phyloP scores from a whole-genome alignment of 192 early-diverging fungal genomes.

The Allomyces macrogynus region DNA sequence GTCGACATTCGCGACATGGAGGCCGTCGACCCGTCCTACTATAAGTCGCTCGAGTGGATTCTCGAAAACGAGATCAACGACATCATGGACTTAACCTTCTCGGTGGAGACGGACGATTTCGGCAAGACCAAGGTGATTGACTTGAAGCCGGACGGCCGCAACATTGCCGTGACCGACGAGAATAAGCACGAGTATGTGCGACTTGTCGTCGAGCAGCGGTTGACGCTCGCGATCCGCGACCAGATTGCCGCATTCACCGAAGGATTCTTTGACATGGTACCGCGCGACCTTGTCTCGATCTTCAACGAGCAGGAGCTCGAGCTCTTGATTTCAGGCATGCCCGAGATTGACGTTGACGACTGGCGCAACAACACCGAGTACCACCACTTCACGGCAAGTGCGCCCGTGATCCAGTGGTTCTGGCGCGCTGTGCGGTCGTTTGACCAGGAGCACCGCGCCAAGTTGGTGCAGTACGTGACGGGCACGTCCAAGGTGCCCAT shows the following conservation, averaged over 20 bases:
- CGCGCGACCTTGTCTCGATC: constrained; percentile 74
- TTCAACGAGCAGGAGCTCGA: constrained; percentile 99
- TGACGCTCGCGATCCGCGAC: constrained; percentile 77
- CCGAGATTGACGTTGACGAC: constrained; percentile 97
- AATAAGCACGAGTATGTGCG: constrained; percentile 95
- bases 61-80: constrained; percentile 89
- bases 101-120: constrained; percentile 82
- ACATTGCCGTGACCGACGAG: constrained; percentile 77
- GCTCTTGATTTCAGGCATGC: constrained; percentile 90
- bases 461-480: constrained; percentile 91
- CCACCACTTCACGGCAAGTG: constrained; percentile 63
- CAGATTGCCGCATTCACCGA: constrained; percentile 84
- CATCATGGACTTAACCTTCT: constrained; percentile 85
- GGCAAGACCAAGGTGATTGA: constrained; percentile 70
- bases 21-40: constrained; percentile 89
- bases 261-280: constrained; percentile 93
- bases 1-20: constrained; percentile 97
- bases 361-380: constrained; percentile 99
- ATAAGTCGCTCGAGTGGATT: constrained; percentile 96
- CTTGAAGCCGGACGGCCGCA: constrained; percentile 65
- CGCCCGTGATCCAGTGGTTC: constrained; percentile 94
- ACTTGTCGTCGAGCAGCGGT: constrained; percentile 75
- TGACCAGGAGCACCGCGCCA: constrained; percentile 92
- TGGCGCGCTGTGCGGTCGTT: constrained; percentile 95
- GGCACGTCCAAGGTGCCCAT: constrained; percentile 97